Base-by-base conservation (phyloP, 768 basidiomycete genomes). In the Tremella yokohamensis region DNA sequence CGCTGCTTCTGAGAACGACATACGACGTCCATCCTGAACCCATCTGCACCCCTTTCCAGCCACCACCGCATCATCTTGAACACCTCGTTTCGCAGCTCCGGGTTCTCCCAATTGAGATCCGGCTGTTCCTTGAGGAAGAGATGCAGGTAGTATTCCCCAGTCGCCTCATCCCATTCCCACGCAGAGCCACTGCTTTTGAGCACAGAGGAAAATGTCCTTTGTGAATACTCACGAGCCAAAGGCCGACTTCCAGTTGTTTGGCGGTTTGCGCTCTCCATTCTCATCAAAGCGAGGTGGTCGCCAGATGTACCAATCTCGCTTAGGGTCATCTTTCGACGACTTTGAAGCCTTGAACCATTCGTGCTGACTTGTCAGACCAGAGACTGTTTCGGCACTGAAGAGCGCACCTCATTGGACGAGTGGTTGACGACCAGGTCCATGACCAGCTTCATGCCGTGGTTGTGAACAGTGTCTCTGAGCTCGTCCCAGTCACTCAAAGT, bases 371-470 rank as follows among this genome's bases (percentile, higher is more conserved):
- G 18, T 61, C 60, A 61, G 60, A 53, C 24, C 29, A 20, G 16
- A 19, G 29, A 40, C 29, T 6, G 16, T 12, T 3, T 51, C 12
- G n/a, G 12, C 1, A 16, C 26, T 3, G 25, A 18, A 18, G 48
- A 40, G 4, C 65, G 29, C 25, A 63, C 65, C 54, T 66, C 34
- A 49, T 66, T 58, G 7, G 58, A 60, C 2, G 83, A 83, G 69
- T 87, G 87, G 72, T 88, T 88, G 8, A 85, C 84, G 24, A 88
- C 87, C 1, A 89, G 81, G 68, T 89, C 87, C 84, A 87, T 86
- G 76, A 88, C 81, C 18, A 87, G 79, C 66, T 87, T 87, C 83
- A 89, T 85, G 0, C 84, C 85, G 38, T 83, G 78, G 22, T 81
- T 72, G 60, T 88, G 85, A 13, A 82, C 78, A 2, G 53, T 66